phyloP scores from a whole-genome alignment of 805 yeast genomes.

The Torulaspora delbrueckii region DNA sequence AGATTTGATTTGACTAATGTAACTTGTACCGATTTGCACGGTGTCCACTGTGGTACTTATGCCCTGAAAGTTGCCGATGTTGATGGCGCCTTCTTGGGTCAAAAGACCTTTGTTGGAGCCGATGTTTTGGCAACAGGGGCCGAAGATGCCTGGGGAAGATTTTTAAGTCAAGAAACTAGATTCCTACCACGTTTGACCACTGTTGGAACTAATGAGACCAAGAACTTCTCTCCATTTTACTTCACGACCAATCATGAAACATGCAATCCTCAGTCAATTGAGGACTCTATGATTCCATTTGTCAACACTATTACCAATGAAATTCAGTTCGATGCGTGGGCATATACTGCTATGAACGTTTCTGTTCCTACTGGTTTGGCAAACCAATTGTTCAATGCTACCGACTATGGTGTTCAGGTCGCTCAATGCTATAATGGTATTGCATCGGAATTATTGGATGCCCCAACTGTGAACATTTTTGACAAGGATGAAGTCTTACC shows the following conservation, averaged over 20 bases:
- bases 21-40: conserved; percentile 15
- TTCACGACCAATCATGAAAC: conserved; percentile 14
- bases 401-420: conserved; percentile 16
- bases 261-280: conserved; percentile 15
- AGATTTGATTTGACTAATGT: conserved; percentile 14
- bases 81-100: conserved; percentile 12
- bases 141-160: conserved; percentile 15
- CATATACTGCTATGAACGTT: conserved; percentile 9
- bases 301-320: conserved; percentile 15
- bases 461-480: conserved; percentile 18
- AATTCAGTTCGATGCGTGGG: conserved; percentile 14
- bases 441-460: conserved; percentile 8
- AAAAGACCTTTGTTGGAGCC: conserved; percentile 14
- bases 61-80: conserved; percentile 13
- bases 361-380: conserved; percentile 11
- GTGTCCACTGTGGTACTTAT: conserved; percentile 18
- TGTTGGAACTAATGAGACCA: conserved; percentile 14
- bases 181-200: conserved; percentile 15
- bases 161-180: conserved; percentile 10
- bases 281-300: conserved; percentile 11
- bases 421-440: conserved; percentile 16
- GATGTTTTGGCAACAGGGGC: conserved; percentile 13
- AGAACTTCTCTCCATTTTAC: conserved; percentile 13
- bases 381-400: conserved; percentile 13
- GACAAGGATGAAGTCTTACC: conserved; percentile 12